Conservation (phyloP, 129 eudicot species). For the Rutidosis leptorrhynchoides region DNA sequence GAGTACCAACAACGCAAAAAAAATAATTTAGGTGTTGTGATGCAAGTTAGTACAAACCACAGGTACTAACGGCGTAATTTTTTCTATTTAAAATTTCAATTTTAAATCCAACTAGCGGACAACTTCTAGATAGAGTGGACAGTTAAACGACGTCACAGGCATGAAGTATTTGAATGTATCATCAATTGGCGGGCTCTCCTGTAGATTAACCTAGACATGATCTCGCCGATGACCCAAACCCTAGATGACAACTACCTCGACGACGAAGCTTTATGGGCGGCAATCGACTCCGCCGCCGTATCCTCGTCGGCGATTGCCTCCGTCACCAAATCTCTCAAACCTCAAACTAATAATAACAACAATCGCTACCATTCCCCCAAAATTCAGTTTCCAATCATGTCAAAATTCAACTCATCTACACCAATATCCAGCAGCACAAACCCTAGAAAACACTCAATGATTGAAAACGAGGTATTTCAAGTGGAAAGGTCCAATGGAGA, state of each 20-base stretch:
- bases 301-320: conserved; percentile 32
- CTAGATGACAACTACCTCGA: conserved; percentile 83
- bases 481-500: conserved; percentile 16
- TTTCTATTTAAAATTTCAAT: too few relatives aligned
- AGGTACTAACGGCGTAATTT: too few relatives aligned
- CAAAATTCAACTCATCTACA: conserved; percentile 24
- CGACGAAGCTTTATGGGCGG: conserved; percentile 95
- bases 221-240: conserved; percentile 29
- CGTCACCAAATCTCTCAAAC: conserved; percentile 45
- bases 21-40: too few relatives aligned
- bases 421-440: conserved; percentile 23
- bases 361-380: conserved; percentile 36
- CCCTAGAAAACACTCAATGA: conserved; percentile 27
- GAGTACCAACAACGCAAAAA: too few relatives aligned
- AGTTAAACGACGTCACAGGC: neutral
- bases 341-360: conserved; percentile 1
- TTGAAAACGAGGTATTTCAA: conserved; percentile 45
- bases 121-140: too few relatives aligned
- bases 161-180: neutral
- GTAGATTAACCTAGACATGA: neutral
- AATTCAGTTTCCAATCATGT: conserved; percentile 26
- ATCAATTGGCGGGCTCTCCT: neutral
- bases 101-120: too few relatives aligned
- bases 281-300: conserved; percentile 80
- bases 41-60: too few relatives aligned